Evolutionary conservation across 164 flowering plant species (phyloP).

Genomic region (Chloranthus sessilifolius): DNA sequence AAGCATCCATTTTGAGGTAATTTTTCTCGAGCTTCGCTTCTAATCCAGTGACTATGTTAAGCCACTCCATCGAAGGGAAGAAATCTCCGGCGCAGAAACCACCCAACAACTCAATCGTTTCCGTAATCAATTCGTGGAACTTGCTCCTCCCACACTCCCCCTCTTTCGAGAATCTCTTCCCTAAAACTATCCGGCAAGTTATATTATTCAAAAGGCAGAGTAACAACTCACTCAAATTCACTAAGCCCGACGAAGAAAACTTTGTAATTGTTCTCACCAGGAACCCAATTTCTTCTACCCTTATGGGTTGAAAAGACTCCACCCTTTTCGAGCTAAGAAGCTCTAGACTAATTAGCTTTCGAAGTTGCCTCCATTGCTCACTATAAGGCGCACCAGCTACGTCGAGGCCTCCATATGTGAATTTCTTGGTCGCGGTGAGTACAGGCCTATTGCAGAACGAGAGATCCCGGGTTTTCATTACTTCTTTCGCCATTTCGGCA

Average conservation of each 20-base stretch:
- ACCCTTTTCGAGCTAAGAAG: slow-evolving; percentile 16
- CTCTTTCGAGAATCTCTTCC: no score
- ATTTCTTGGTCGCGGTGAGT: not conserved
- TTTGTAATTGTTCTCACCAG: not conserved
- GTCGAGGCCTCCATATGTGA: slow-evolving; percentile 15
- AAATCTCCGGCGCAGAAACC: no score
- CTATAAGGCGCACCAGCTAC: slow-evolving; percentile 19
- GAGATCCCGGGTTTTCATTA: slow-evolving; percentile 21
- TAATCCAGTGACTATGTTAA: no score
- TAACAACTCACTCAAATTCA: not conserved
- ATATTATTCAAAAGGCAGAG: no score
- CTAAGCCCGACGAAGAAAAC: not conserved
- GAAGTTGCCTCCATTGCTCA: slow-evolving; percentile 24
- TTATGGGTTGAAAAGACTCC: not conserved
- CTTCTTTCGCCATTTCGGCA: slow-evolving; percentile 32
- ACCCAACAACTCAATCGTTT: no score
- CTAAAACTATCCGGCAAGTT: no score
- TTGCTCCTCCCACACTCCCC: no score
- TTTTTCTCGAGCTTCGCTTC: no score
- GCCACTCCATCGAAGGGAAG: no score
- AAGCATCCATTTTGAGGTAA: no score
- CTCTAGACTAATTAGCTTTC: slow-evolving; percentile 18
- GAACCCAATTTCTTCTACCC: no score
- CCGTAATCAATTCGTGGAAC: no score
- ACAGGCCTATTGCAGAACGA: slow-evolving; percentile 10